These are phyloP conservation scores for Ganoderma leucocontextum DNA, from an alignment of 1,284 basidiomycete species.

Conservation along the genomic window DNA sequence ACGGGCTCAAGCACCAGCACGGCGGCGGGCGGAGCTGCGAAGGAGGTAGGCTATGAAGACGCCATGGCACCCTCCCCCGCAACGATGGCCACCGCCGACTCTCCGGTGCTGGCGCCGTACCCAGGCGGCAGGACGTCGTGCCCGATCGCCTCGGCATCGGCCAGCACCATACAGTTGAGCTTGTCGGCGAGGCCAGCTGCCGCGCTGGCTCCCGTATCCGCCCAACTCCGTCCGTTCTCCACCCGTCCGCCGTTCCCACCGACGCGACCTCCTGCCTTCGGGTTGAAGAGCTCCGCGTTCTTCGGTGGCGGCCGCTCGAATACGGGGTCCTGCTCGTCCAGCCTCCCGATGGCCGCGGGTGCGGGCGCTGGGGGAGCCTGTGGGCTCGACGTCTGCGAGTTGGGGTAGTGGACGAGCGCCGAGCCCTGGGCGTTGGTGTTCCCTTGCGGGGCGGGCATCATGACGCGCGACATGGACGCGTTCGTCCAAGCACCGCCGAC, in stretches of 20 bases:
- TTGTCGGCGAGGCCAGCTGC: constrained; percentile 29
- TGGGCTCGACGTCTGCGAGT: constrained; percentile 31
- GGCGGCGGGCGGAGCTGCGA: neutral
- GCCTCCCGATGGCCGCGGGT: constrained; percentile 35
- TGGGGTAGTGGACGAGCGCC: constrained; percentile 50
- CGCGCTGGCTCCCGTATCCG: constrained; percentile 15
- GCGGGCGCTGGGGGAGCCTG: constrained; percentile 29
- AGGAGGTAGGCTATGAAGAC: constrained; percentile 19
- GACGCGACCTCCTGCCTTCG: constrained; percentile 46
- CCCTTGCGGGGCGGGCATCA: constrained; percentile 49
- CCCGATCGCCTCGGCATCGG: constrained; percentile 12
- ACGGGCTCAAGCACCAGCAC: constrained; percentile 2
- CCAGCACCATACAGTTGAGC: constrained; percentile 32
- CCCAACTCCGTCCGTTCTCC: constrained; percentile 19
- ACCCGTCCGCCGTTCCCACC: constrained; percentile 6
- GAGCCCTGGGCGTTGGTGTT: constrained; percentile 36
- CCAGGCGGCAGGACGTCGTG: constrained; percentile 4
- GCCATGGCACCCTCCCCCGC: constrained; percentile 18
- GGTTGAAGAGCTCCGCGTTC: constrained; percentile 62
- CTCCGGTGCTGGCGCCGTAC: constrained; percentile 3
- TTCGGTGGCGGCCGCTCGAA: constrained; percentile 60
- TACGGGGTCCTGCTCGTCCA: constrained; percentile 59
- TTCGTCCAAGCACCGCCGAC: constrained; percentile 76
- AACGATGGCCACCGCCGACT: neutral
- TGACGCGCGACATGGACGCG: constrained; percentile 58